Evolutionary conservation across 108 stramenopile genomes (phyloP), one percentile per base, ranked within the genome.

Genomic region (Nitzschia sp.): DNA sequence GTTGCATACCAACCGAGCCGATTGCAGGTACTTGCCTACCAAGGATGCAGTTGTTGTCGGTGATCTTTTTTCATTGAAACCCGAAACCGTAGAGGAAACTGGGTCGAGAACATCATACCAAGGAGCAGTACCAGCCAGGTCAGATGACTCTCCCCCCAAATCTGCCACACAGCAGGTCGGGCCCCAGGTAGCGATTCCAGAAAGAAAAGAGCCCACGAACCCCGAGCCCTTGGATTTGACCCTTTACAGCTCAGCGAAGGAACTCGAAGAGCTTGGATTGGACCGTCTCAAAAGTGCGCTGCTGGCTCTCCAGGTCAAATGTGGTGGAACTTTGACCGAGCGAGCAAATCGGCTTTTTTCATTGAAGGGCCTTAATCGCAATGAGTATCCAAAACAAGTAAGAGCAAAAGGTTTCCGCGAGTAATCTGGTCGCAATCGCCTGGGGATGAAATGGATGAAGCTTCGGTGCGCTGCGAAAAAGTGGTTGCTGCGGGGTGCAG

Each of bases 281-380:
- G 95, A 96, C 49, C 80, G 92, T 9, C 69, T 99, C 59, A 97
- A 95, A 81, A 74, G 72, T 26, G 95, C 91, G 3, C 73, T 98
- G 36, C 68, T 87, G 59, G 91, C 87, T 4, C 68, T 95, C 46
- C 91, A 90, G 31, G 74, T 95, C 19, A 99, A 99, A 72, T 98
- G 97, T 64, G 98, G 92, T 47, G 93, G 93, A 2, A 81, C 89
- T 17, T 55, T 85, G 28, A 51, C 88, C 53, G 86, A 98, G 69
- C 81, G 98, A 18, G 98, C 97, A 0, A 71, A 77, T 29, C 71
- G 98, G 0, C 77, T 98, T 5, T 92, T 95, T 51, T 83, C 94
- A 13, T 66, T 97, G 57, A 96, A 96, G 68, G 97, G 98, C 27
- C 57, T 95, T 32, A 70, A 78, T 19, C 68, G 79, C 45, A 74